Base-by-base conservation (phyloP, 305 asterid genomes). In the Solanum hybrid region DNA sequence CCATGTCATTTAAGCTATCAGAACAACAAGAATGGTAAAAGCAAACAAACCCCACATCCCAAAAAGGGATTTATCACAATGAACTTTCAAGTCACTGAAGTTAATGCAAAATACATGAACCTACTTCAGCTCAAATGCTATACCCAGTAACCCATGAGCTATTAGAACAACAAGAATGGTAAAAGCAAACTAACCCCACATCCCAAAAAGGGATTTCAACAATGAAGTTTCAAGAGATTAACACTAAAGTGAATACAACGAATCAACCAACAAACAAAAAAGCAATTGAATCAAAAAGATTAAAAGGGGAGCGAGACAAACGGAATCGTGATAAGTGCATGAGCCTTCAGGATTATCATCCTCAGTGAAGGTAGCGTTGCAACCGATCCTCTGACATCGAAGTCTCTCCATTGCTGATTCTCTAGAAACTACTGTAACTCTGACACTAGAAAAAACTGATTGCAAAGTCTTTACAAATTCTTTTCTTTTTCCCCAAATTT, bases 371-470 rank as follows among this genome's bases (percentile, higher is more conserved):
- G 91, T 80, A 35, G 98, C 98, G 87, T 94, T 89, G 96, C 99
- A 97, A 35, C 98, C 96, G 92, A 96, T 95, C 92, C 99, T 95
- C 94, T 96, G 96, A 94, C 99, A 97, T 73, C 94, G 97, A 91
- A 96, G 90, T 93, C 93, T 95, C 95, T 89, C 98, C 99, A 95
- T 94, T 90, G 85, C 24, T 31, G 37, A 69, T 36, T 36, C 82
- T 71, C 89, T 71, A 46, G 87, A 82, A 81, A 40, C 35, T 80
- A 80, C 84, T 35, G 29, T 5, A 17, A 16, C 24, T 32, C 40
- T 77, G 27, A 8, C 51, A 77, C 38, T 77, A 9, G 11, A 77
- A 78, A 78, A 78, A 78, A 2, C 42, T 34, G 82, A 77, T 77
- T 14, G 37, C 36, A 1, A 73, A 73, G 22, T 13, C 79, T 3